phyloP scores from a whole-genome alignment of 148 eudicot genomes.

The Silene latifolia region DNA sequence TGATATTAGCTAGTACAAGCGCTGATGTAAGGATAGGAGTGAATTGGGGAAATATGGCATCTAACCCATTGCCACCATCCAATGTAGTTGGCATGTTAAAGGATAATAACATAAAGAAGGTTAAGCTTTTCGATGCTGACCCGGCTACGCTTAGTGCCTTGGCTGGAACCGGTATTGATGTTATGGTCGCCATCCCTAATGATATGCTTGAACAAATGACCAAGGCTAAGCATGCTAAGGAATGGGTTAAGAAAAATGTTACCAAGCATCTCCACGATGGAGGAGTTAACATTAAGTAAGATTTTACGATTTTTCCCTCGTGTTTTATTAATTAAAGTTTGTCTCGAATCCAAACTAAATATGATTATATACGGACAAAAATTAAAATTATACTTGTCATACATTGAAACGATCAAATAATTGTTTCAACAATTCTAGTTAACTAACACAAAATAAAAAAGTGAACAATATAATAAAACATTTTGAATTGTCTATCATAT shows the following conservation, averaged over 20 bases:
- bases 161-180: conserved; percentile 63
- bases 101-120: conserved; percentile 60
- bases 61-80: conserved; percentile 44
- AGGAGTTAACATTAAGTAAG: conserved; percentile 70
- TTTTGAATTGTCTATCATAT: no score
- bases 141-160: conserved; percentile 43
- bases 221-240: conserved; percentile 41
- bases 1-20: conserved; percentile 12
- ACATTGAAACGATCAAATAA: no score
- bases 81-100: conserved; percentile 56
- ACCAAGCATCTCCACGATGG: conserved; percentile 44
- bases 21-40: conserved; percentile 43
- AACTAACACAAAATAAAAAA: no score
- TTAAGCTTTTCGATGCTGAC: conserved; percentile 78
- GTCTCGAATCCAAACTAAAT: no score
- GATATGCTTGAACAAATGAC: conserved; percentile 36
- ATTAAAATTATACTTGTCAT: no score
- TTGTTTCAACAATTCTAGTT: no score
- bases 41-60: conserved; percentile 74
- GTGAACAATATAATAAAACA: no score
- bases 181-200: conserved; percentile 84
- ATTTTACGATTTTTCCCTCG: background rate
- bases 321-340: background rate
- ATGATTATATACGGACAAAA: background rate
- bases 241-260: conserved; percentile 72